Percentiles rank a stretch among this genome's conserved stretches.
These are phyloP conservation scores for Chalaropsis thielavioides DNA, from an alignment of 2,329 filamentous ascomycete species.

Conservation along the genomic window DNA sequence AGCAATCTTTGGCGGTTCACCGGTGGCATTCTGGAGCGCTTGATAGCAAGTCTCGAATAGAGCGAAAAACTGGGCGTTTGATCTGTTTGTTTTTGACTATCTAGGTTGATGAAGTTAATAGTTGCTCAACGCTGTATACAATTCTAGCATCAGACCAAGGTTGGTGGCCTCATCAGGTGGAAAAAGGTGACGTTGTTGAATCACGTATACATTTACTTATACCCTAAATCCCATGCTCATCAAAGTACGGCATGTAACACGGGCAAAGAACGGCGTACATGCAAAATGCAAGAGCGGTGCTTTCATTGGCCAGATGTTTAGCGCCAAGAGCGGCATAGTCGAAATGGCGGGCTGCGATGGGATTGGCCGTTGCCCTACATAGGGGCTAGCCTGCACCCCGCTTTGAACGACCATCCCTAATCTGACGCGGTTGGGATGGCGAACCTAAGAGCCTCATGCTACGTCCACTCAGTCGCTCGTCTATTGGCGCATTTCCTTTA, in stretches of 20 bases:
- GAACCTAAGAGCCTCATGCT: not conserved
- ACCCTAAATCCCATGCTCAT: not conserved
- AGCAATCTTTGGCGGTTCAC: constrained; percentile 22
- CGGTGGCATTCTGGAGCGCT: constrained; percentile 15
- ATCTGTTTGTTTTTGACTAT: not conserved
- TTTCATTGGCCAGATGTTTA: not conserved
- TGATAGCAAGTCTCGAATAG: not conserved
- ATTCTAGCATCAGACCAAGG: no score
- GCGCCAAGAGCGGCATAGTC: not conserved
- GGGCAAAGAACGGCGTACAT: not conserved
- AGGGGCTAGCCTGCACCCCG: not conserved
- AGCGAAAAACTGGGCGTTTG: not conserved
- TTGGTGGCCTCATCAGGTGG: no score
- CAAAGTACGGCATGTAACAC: not conserved
- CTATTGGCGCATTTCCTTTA: not conserved
- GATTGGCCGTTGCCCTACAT: not conserved
- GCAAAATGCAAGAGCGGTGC: not conserved
- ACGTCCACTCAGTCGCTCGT: not conserved
- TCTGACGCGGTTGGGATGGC: not conserved
- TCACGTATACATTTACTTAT: no score
- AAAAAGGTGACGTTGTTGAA: no score
- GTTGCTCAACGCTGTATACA: no score
- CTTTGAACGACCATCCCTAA: not conserved
- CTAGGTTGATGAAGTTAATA: no score
- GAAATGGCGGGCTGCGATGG: no score